Evolutionary conservation across 2,329 filamentous ascomycete species (phyloP).

Genomic region (Alternaria sp.): DNA sequence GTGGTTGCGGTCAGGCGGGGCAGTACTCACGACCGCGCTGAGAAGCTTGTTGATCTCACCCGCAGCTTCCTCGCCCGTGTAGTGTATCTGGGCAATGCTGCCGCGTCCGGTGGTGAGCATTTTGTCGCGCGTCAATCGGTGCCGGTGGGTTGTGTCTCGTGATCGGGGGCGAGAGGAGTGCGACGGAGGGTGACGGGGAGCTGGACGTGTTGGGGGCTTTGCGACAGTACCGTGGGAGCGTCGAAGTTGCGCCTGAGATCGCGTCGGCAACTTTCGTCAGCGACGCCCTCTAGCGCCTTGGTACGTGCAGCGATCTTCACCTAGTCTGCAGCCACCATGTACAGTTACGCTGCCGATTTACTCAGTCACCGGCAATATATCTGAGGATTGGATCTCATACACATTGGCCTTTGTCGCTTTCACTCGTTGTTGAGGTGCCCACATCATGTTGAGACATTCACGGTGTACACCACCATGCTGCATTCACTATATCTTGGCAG

Average conservation of each 20-base stretch:
- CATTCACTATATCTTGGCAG: not conserved
- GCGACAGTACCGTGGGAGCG: slow-evolving; percentile 12
- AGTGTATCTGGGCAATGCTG: slow-evolving; percentile 38
- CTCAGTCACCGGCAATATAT: not conserved
- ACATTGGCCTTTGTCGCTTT: not conserved
- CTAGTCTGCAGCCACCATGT: not conserved
- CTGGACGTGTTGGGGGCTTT: slow-evolving; percentile 18
- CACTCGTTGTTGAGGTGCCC: not conserved
- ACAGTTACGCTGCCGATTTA: not conserved
- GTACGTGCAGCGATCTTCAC: slow-evolving; percentile 4
- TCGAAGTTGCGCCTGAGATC: slow-evolving; percentile 19
- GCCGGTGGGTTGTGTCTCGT: not conserved
- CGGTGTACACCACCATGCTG: not conserved
- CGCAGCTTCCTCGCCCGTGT: slow-evolving; percentile 43
- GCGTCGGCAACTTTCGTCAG: slow-evolving; percentile 19
- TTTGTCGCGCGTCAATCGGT: slow-evolving; percentile 10
- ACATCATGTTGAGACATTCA: not conserved
- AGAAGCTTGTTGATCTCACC: slow-evolving; percentile 78
- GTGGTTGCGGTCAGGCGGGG: not conserved
- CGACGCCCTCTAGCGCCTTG: slow-evolving; percentile 7
- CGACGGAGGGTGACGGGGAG: slow-evolving; percentile 8
- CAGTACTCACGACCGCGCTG: slow-evolving; percentile 72
- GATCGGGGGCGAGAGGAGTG: slow-evolving; percentile 9
- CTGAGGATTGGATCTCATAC: not conserved
- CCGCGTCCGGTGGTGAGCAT: slow-evolving; percentile 42